Evolutionary conservation across 1,284 basidiomycete genomes (phyloP).

Genomic region (Tylopilus sp.): DNA sequence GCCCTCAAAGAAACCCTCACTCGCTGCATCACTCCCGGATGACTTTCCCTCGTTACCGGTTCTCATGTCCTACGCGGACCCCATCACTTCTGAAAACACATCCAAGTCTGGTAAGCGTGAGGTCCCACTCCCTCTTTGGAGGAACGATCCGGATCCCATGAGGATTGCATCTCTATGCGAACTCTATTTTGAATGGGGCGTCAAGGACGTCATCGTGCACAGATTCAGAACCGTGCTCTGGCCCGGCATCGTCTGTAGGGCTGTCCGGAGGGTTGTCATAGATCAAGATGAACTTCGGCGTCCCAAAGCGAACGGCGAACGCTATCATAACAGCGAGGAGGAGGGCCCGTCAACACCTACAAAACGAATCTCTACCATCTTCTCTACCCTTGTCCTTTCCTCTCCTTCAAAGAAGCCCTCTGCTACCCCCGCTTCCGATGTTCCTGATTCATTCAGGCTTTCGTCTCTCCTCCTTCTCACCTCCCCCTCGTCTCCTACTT

Average conservation of each 20-base stretch:
- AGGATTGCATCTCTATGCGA: conserved; percentile 84
- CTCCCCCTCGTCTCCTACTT: conserved; percentile 1
- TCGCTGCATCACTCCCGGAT: conserved; percentile 70
- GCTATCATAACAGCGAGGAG: conserved; percentile 50
- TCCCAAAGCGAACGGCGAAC: not conserved
- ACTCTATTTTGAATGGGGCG: conserved; percentile 91
- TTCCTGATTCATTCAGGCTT: conserved; percentile 26
- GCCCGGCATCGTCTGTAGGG: conserved; percentile 73
- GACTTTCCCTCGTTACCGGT: conserved; percentile 77
- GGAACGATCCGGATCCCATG: conserved; percentile 76
- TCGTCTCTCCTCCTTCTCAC: conserved; percentile 32
- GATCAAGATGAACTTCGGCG: conserved; percentile 22
- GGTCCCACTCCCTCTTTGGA: conserved; percentile 57
- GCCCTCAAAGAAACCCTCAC: conserved; percentile 66
- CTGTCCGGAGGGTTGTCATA: conserved; percentile 69
- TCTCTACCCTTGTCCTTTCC: conserved; percentile 27
- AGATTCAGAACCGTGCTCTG: conserved; percentile 83
- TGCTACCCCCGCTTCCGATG: conserved; percentile 3
- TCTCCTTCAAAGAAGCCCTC: conserved; percentile 29
- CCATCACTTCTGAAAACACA: conserved; percentile 76
- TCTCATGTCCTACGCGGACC: conserved; percentile 80
- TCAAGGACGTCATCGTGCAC: conserved; percentile 80
- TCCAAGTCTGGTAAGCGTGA: conserved; percentile 46
- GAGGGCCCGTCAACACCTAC: conserved; percentile 25
- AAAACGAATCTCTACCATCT: conserved; percentile 25